Evolutionary conservation across 208 protist species (phyloP), one percentile per base, ranked within the genome.

Genomic region (Trypanosoma boissoni): DNA sequence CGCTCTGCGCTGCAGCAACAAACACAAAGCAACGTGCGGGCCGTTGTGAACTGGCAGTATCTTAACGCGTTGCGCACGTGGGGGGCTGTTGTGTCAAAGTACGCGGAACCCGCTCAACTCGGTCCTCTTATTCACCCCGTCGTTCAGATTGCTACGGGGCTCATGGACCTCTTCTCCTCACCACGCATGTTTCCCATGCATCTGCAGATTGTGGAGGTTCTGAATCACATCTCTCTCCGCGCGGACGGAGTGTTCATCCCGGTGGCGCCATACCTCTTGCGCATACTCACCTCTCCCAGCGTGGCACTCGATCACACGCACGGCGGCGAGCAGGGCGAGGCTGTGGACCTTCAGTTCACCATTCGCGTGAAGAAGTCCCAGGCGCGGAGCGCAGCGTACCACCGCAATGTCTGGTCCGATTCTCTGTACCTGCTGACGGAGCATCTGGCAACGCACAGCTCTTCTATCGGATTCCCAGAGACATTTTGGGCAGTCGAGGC

Each of bases 31-130:
- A 90, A 95, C 52, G 85, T 96, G 23, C 73, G 83, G 14, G 93
- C 90, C 1, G 96, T 99, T 20, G 97, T 98, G 61, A 98, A 98
- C 72, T 99, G 97, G 97, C 96, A 98, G 68, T 98, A 91, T 65
- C 62, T 98, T 42, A 96, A 96, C 65, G 92, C 88, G 37, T 66
- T 98, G 14, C 80, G 92, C 43, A 86, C 92, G 31, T 99, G 97
- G 97, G 90, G 88, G 14, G 77, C 87, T 24, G 83, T 98, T 0
- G 84, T 98, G 18, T 86, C 82, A 14, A 86, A 78, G 12, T 94
- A 95, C 66, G 60, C 74, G 8, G 84, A 95, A 52, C 74, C 79
- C 6, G 63, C 88, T 26, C 86, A 96, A 64, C 73, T 98, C 10
- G 78, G 78, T 3, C 87, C 88, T 3, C 80, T 98, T 14, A 79